phyloP scores from a whole-genome alignment of 2,329 filamentous ascomycete species.

The Ceratocystis eucalypticola region DNA sequence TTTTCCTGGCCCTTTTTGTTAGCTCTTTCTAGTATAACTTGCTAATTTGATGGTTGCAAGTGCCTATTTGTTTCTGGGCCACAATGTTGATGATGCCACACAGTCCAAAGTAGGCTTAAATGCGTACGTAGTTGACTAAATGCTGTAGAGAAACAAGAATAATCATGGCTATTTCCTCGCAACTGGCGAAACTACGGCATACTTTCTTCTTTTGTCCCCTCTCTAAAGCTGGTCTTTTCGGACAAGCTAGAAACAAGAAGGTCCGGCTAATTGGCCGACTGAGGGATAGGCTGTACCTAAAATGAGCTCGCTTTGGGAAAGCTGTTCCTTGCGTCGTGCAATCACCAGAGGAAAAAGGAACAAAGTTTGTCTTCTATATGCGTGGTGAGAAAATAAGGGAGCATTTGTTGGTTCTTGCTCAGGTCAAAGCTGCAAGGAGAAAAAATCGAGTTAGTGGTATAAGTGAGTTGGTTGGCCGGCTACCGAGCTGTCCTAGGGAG shows the following conservation, averaged over 20 bases:
- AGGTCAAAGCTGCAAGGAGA: not conserved
- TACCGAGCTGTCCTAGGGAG: too few relatives aligned
- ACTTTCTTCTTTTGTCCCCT: not conserved
- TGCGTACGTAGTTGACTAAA: too few relatives aligned
- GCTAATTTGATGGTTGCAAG: not conserved
- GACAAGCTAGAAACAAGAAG: not conserved
- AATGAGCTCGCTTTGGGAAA: not conserved
- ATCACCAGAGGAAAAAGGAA: not conserved
- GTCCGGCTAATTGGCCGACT: slow-evolving; percentile 3
- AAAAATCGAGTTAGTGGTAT: not conserved
- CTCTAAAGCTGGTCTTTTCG: not conserved
- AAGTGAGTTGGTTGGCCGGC: too few relatives aligned
- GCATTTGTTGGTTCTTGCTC: not conserved
- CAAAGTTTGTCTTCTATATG: not conserved
- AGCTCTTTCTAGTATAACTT: not conserved
- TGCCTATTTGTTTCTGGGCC: not conserved
- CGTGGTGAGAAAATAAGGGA: not conserved
- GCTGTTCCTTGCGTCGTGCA: not conserved
- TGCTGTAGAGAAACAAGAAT: too few relatives aligned
- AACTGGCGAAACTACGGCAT: not conserved
- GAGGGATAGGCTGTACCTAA: not conserved
- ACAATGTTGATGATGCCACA: not conserved
- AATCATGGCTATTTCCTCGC: too few relatives aligned
- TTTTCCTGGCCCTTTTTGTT: not conserved
- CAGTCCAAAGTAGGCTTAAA: not conserved